Evolutionary conservation across 2,329 filamentous ascomycete species (phyloP), one percentile per base, ranked within the genome.

Genomic region (Pseudogymnoascus verrucosus): DNA sequence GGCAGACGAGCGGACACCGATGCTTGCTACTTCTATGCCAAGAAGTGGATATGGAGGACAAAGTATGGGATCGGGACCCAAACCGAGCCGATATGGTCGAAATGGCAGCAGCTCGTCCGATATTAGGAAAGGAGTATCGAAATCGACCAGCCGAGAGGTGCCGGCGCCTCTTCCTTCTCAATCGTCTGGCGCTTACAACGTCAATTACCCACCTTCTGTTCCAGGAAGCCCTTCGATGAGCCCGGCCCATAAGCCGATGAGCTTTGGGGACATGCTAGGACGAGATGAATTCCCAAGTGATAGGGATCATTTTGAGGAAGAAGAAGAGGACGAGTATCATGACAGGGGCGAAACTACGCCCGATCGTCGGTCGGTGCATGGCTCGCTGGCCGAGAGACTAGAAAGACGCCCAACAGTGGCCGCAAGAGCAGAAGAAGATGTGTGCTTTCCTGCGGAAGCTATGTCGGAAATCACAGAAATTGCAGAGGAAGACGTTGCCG

Each of bases 401-500:
- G 72, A 78, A 16, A 75, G 81, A 60, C 81, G 88, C 39, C 81
- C 82, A 64, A 87, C 84, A 4, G 81, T 86, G 67, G 80, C 82
- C 11, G 74, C 88, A 11, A 81, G 87, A 10, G 90, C 87, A 0
- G 86, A 95, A 70, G 90, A 90, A 68, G 95, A 98, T 76, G 93
- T 98, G 0, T 97, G 95, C 77, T 97, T 96, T 71, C 93, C 93
- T 0, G 86, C 87, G 5, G 88, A 89, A 63, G 86, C 81, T 4
- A 82, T 93, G 76, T 95, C 91, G 0, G 91, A 96, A 4, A 82
- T 92, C 76, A 95, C 91, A 0, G 91, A 96, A 70, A 79, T 95
- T 59, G 91, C 83, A 28, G 89, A 93, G 34, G 91, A 96, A 57
- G 91, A 95, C 60, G 75, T 81, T 6, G 78, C 78, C 39, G 79